Evolutionary conservation across 2,329 filamentous ascomycete species (phyloP), one percentile per base, ranked within the genome.

Genomic region (Coleophoma cylindrospora): DNA sequence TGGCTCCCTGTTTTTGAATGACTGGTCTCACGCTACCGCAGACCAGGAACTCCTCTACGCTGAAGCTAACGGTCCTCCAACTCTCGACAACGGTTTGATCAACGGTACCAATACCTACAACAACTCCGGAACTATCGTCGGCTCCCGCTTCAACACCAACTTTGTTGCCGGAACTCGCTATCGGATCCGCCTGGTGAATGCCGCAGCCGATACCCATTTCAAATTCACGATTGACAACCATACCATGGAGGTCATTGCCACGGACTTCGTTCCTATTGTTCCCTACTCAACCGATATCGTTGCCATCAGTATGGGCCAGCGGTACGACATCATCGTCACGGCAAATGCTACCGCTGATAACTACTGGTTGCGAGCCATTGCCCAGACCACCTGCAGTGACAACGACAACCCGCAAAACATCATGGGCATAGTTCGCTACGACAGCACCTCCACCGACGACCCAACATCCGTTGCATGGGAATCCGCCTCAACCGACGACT

Each of bases 201-300:
- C 62, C 51, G 45, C 54, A 57, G 64, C 80, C 6, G 57, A 58
- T 27, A 66, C 63, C 1, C 55, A 60, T 5, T 80, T 78, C 68
- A 74, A 76, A 5, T 60, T 71, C 4, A 61, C 72, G 1, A 69
- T 68, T 19, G 73, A 80, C 44, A 74, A 73, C 3, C 61, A 75
- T 48, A 82, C 75, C 4, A 58, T 80, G 1, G 84, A 82, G 0
- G 79, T 76, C 4, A 72, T 89, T 45, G 83, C 84, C 66, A 88
- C 86, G 60, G 73, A 84, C 41, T 61, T 73, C 12, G 77, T 84
- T 0, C 77, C 79, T 1, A 71, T 84, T 79, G 11, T 70, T 83
- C 59, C 69, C 68, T 4, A 66, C 65, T 44, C 60, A 65, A 12
- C 53, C 68, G 2, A 83, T 80, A 0, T 67, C 64, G 6, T 81